Evolutionary conservation across 345 rosid species (phyloP), one percentile per base, ranked within the genome.

Genomic region (Hibiscus tridactylites): DNA sequence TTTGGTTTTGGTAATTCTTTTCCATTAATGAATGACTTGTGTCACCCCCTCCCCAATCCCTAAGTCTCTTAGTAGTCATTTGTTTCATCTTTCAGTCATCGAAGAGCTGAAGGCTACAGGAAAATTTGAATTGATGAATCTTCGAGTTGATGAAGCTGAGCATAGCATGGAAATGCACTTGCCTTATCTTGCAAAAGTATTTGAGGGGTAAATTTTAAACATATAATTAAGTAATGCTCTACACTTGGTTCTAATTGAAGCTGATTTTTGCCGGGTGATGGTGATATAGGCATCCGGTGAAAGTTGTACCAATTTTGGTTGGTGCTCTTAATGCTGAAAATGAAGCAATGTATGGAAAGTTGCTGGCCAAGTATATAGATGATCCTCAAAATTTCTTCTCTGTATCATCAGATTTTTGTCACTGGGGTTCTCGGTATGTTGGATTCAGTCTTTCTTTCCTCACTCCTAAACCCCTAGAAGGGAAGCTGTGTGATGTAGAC

Each of bases 81-180:
- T 39, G 29, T 71, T 37, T 49, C 26, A 71, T 44, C 75, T 59
- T 54, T 72, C 85, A 95, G 99, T 85, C 74, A 85, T 88, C 7
- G 92, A 88, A 81, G 98, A 92, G 81, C 87, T 95, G 71, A 86
- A 89, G 84, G 92, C 92, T 56, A 84, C 94, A 5, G 96, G 92
- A 44, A 92, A 90, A 70, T 95, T 89, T 75, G 97, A 91, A 76
- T 73, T 70, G 81, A 92, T 95, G 98, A 88, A 92, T 81, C 79
- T 92, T 62, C 81, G 74, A 1, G 91, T 92, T 15, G 99, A 95
- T 62, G 99, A 95, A 71, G 94, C 91, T 17, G 98, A 95, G 80
- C 98, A 95, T 74, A 95, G 99, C 83, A 90, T 95, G 99, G 99
- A 95, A 83, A 92, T 95, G 99, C 99, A 95, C 80, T 84, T 95